phyloP scores from a whole-genome alignment of 169 alveolate species.

The Plasmodium inui region DNA sequence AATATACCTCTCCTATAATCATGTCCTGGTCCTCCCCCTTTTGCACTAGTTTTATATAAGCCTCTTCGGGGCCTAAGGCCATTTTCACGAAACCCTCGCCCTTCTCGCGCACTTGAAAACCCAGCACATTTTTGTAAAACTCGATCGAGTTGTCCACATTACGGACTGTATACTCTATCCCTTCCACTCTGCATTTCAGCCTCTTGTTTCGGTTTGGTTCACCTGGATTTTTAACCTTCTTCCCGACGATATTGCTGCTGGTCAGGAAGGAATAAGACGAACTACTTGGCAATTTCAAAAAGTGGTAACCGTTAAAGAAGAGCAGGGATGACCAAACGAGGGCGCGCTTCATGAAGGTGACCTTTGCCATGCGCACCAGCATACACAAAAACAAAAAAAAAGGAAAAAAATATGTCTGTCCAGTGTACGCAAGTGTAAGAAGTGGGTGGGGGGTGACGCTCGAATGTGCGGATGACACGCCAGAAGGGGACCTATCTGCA shows the following conservation, averaged over 20 bases:
- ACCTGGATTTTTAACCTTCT: not conserved
- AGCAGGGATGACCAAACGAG: constrained; percentile 26
- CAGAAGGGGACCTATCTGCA: too few species aligned
- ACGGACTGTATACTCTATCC: constrained; percentile 61
- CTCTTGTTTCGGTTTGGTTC: constrained; percentile 6
- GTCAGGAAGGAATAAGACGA: constrained; percentile 17
- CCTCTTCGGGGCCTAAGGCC: constrained; percentile 31
- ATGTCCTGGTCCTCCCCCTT: constrained; percentile 22
- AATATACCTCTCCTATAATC: constrained; percentile 38
- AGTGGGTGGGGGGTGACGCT: not conserved
- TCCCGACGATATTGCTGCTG: constrained; percentile 3
- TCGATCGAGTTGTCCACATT: constrained; percentile 30
- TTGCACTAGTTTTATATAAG: constrained; percentile 59
- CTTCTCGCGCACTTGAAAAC: constrained; percentile 18
- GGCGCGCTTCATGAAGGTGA: not conserved
- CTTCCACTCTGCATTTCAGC: constrained; percentile 65
- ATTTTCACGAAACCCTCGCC: constrained; percentile 27
- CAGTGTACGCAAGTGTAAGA: not conserved
- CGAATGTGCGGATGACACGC: not conserved
- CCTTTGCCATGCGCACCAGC: not conserved
- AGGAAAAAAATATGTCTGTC: not conserved
- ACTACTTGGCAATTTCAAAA: constrained; percentile 15
- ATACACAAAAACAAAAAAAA: not conserved
- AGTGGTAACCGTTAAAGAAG: constrained; percentile 26
- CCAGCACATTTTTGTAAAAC: constrained; percentile 59